Evolutionary conservation across 495 filamentous ascomycete species (phyloP).

Genomic region (Daldinia decipiens): DNA sequence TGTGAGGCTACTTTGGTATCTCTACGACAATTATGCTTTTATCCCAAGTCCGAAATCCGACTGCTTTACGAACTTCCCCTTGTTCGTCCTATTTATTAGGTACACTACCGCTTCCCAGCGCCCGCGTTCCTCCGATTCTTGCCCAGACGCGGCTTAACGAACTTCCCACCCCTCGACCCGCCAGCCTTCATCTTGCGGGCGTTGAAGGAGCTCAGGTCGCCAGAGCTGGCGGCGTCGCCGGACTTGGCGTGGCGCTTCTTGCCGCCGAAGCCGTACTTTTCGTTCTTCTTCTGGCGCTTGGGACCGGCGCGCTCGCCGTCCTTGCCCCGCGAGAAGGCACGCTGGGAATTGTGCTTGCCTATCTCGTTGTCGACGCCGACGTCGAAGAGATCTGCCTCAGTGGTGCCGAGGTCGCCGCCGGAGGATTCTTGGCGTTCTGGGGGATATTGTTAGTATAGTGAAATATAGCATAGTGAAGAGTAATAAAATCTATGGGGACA

Average conservation of each 20-base stretch:
- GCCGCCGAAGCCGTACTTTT: slow-evolving; percentile 92
- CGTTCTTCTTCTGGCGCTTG: slow-evolving; percentile 92
- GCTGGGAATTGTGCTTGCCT: slow-evolving; percentile 51
- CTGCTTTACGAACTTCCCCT: not conserved
- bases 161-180: slow-evolving; percentile 29
- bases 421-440: slow-evolving; percentile 86
- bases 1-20: slow-evolving; percentile 27
- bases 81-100: not conserved
- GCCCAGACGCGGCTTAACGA: slow-evolving; percentile 42
- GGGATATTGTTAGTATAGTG: slow-evolving; percentile 23
- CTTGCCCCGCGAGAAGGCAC: slow-evolving; percentile 55
- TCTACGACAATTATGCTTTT: slow-evolving; percentile 10
- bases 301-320: slow-evolving; percentile 53
- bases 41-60: not conserved
- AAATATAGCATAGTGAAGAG: not conserved
- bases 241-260: slow-evolving; percentile 93
- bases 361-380: slow-evolving; percentile 86
- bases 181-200: slow-evolving; percentile 81
- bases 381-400: slow-evolving; percentile 92
- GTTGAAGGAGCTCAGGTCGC: slow-evolving; percentile 81
- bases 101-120: slow-evolving; percentile 40
- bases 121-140: slow-evolving; percentile 56
- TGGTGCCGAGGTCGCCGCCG: slow-evolving; percentile 64
- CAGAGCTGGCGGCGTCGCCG: slow-evolving; percentile 80
- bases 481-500: not conserved